phyloP scores from a whole-genome alignment of 2,329 filamentous ascomycete genomes.

The Rhinocladiella similis region DNA sequence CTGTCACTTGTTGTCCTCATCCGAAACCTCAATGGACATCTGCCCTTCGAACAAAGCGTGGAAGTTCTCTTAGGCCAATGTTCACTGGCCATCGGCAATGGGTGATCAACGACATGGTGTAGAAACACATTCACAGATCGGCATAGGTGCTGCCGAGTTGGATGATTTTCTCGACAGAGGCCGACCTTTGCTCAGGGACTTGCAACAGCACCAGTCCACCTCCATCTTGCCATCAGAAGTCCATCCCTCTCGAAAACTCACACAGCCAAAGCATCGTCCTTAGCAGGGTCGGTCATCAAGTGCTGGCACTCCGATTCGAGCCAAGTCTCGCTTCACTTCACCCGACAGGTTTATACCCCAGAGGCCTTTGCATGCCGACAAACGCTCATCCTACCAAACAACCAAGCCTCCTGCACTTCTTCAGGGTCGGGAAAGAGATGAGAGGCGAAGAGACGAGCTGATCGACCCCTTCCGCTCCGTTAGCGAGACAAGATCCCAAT shows the following conservation, averaged over 20 bases:
- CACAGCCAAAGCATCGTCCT: background rate
- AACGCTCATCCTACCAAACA: constrained; percentile 47
- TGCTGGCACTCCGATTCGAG: constrained; percentile 13
- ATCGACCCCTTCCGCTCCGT: constrained; percentile 56
- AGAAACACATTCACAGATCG: no score
- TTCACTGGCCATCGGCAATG: background rate
- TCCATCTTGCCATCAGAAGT: constrained; percentile 11
- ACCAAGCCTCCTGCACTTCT: constrained; percentile 44
- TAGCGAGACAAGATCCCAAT: constrained; percentile 31
- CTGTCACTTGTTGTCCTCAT: background rate
- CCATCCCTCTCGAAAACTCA: constrained; percentile 6
- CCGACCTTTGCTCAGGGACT: constrained; percentile 8
- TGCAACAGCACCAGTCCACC: constrained; percentile 16
- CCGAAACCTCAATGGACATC: background rate
- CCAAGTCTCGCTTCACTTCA: constrained; percentile 33
- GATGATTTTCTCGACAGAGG: background rate
- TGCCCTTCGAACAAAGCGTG: background rate
- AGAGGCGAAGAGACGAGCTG: constrained; percentile 44
- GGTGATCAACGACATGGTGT: background rate
- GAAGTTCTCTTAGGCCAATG: no score
- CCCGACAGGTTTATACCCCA: constrained; percentile 58
- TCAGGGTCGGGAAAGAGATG: constrained; percentile 44
- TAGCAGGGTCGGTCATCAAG: constrained; percentile 24
- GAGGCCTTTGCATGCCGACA: constrained; percentile 17
- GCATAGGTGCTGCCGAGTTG: no score